phyloP scores from a whole-genome alignment of 2,329 filamentous ascomycete genomes.

The Aspergillus udagawae region DNA sequence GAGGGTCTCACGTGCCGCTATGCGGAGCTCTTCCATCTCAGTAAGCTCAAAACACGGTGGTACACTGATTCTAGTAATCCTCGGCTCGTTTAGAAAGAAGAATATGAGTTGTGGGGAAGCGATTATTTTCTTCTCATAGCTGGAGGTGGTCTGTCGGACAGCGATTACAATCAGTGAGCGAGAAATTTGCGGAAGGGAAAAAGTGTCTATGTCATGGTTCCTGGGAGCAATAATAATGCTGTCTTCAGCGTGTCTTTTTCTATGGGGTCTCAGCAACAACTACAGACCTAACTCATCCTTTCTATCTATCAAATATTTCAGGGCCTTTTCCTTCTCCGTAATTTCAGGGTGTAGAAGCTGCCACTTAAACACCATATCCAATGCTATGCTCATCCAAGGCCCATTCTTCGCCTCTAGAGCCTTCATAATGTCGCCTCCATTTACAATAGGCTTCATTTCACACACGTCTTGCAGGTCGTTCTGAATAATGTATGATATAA shows the following conservation, averaged over 20 bases:
- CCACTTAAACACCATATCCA: slow-evolving; percentile 81
- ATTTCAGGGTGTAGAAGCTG: slow-evolving; percentile 74
- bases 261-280: background rate
- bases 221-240: background rate
- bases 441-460: slow-evolving; percentile 61
- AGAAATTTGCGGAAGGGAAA: background rate
- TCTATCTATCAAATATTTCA: slow-evolving; percentile 56
- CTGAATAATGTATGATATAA: slow-evolving; percentile 50
- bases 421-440: slow-evolving; percentile 69
- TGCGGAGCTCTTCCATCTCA: slow-evolving; percentile 25
- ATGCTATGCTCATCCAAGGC: slow-evolving; percentile 76
- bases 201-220: background rate
- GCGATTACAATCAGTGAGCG: background rate
- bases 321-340: slow-evolving; percentile 55
- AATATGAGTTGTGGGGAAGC: background rate
- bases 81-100: background rate
- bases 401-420: slow-evolving; percentile 63
- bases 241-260: background rate
- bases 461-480: slow-evolving; percentile 50
- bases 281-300: slow-evolving; percentile 48
- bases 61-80: background rate
- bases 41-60: background rate
- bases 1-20: slow-evolving; percentile 23
- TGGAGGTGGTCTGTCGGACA: background rate
- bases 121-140: background rate